Evolutionary conservation across 805 yeast genomes (phyloP).

Genomic region (Sugiyamaella qingdaonensis): DNA sequence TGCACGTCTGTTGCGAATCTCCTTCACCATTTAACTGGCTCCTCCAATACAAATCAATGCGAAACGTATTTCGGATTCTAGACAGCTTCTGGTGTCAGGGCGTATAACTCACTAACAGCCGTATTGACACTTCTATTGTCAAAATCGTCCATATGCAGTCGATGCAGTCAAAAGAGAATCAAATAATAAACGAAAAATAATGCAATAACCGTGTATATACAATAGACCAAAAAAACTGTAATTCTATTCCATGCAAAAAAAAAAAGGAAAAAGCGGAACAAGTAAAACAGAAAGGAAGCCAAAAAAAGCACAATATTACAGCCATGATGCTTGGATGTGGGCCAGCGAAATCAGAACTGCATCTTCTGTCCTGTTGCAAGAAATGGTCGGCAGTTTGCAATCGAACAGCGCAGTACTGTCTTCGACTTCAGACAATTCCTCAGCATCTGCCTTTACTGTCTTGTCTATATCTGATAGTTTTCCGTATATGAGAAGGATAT

Average conservation of each 20-base stretch:
- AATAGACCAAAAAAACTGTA: neutral
- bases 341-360: slow-evolving; percentile 46
- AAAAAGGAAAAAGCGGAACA: neutral
- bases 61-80: too few relatives aligned
- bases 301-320: neutral
- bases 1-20: too few relatives aligned
- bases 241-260: neutral
- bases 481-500: slow-evolving; percentile 56
- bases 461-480: slow-evolving; percentile 53
- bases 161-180: too few relatives aligned
- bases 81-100: too few relatives aligned
- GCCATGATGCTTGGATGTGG: neutral
- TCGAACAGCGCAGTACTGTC: slow-evolving; percentile 66
- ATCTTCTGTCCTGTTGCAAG: slow-evolving; percentile 64
- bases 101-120: too few relatives aligned
- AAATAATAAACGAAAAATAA: neutral
- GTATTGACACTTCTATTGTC: too few relatives aligned
- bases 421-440: slow-evolving; percentile 49
- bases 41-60: too few relatives aligned
- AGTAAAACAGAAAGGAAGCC: neutral
- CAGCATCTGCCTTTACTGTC: slow-evolving; percentile 51
- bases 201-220: neutral
- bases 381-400: slow-evolving; percentile 50
- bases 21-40: too few relatives aligned
- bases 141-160: too few relatives aligned